Evolutionary conservation across 2,329 filamentous ascomycete species (phyloP).

Genomic region (Trichoderma breve): DNA sequence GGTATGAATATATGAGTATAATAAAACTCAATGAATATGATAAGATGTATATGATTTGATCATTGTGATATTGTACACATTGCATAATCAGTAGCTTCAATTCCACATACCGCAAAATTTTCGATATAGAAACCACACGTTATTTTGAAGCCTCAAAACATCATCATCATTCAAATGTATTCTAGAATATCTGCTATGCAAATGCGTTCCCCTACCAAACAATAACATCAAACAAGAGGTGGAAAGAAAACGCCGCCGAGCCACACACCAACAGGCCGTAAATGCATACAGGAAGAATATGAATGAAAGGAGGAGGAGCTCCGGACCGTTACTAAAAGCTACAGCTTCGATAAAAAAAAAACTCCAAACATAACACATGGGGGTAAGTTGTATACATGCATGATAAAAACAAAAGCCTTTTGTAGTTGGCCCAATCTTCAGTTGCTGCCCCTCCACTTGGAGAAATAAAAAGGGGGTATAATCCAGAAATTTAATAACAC

Average conservation of each 20-base stretch:
- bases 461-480: constrained; percentile 22
- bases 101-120: too few species aligned
- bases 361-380: background rate
- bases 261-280: background rate
- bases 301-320: background rate
- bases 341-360: background rate
- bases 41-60: background rate
- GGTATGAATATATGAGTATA: background rate
- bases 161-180: constrained; percentile 13
- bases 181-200: constrained; percentile 13
- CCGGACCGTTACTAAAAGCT: background rate
- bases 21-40: background rate
- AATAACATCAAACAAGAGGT: background rate
- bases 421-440: background rate
- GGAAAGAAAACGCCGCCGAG: constrained; percentile 3
- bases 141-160: background rate
- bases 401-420: background rate
- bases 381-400: background rate
- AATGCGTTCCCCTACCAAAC: background rate
- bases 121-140: too few species aligned
- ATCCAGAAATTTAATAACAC: constrained; percentile 19
- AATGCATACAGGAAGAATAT: background rate
- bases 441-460: background rate
- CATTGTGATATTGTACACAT: too few species aligned
- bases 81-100: background rate